A percentile compares a stretch with the other conserved stretches of the same genome.
phyloP scores from a whole-genome alignment of 176 grass and related monocot species.

The Metroxylon sagu region DNA sequence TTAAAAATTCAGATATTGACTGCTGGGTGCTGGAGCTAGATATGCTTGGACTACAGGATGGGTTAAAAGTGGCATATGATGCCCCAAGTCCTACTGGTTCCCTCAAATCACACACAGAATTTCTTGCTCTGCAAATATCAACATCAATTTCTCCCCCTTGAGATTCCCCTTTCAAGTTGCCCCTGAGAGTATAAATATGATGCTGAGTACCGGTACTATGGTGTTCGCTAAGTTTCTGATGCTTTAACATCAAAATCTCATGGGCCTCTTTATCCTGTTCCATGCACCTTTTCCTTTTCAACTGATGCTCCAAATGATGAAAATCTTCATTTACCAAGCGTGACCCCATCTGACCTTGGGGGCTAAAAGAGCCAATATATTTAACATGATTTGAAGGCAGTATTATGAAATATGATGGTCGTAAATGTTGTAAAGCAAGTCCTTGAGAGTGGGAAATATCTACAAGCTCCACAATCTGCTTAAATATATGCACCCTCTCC shows the following conservation, averaged over 20 bases:
- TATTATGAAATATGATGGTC: conserved; percentile 65
- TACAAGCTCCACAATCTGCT: conserved; percentile 63
- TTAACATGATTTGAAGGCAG: conserved; percentile 47
- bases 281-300: conserved; percentile 53
- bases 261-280: conserved; percentile 32
- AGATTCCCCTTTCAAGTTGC: conserved; percentile 28
- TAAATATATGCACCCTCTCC: conserved; percentile 82
- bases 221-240: conserved; percentile 49
- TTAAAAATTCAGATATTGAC: conserved; percentile 31
- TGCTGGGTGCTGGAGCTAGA: conserved; percentile 30
- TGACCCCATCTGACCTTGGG: conserved; percentile 29
- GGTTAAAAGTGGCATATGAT: conserved; percentile 13
- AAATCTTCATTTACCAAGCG: conserved; percentile 22
- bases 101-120: conserved; percentile 30
- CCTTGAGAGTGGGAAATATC: conserved; percentile 59
- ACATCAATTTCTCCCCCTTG: conserved; percentile 28
- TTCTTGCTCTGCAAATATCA: conserved; percentile 22
- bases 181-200: conserved; percentile 14
- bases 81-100: conserved; percentile 19
- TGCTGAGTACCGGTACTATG: conserved; percentile 21
- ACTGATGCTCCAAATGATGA: conserved; percentile 16
- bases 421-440: conserved; percentile 55
- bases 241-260: conserved; percentile 40
- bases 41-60: conserved; percentile 10
- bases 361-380: conserved; percentile 56